Base-by-base conservation (phyloP, 495 filamentous ascomycete genomes). In the Schizothecium vesticola region DNA sequence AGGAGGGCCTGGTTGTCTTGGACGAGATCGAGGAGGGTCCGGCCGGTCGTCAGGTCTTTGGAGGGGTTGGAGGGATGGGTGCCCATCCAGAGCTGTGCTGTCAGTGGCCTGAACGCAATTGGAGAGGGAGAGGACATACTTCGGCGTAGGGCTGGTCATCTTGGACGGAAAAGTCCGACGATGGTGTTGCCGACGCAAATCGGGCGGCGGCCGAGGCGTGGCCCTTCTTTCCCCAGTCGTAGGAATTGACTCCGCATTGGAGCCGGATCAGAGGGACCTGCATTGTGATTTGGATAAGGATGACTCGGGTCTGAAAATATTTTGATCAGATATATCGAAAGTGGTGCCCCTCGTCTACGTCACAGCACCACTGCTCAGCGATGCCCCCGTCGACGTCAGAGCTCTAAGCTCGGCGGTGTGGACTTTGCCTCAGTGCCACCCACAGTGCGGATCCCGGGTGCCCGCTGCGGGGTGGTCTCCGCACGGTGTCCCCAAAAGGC, bases 201-300 rank as follows among this genome's bases (percentile, higher is more conserved):
- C 86, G 87, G 61, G 92, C 89, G 69, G 92, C 88, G 26, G 91
- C 86, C 28, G 94, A 97, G 26, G 90, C 83, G 43, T 86, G 85
- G 70, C 94, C 94, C 69, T 92, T 85, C 82, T 96, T 97, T 87
- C 95, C 95, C 95, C 95, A 99, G 79, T 97, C 95, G 78, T 99
- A 99, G 79, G 94, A 97, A 77, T 99, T 99, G 71, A 94, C 92
- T 72, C 94, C 94, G 82, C 95, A 97, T 80, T 96, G 92, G 72
- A 99, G 88, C 63, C 92, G 88, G 77, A 97, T 88, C 59, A 99
- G 82, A 73, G 95, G 95, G 59, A 96, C 76, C 81, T 77, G 77
- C 74, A 79, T 78, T 51, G 11, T 60, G 19, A 29, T 65, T 24
- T 11, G 16, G 33, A 43, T 43, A 43, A 43, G 51, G 23, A 26